phyloP scores from a whole-genome alignment of 1,284 basidiomycete genomes.

The Moniliella sp. region DNA sequence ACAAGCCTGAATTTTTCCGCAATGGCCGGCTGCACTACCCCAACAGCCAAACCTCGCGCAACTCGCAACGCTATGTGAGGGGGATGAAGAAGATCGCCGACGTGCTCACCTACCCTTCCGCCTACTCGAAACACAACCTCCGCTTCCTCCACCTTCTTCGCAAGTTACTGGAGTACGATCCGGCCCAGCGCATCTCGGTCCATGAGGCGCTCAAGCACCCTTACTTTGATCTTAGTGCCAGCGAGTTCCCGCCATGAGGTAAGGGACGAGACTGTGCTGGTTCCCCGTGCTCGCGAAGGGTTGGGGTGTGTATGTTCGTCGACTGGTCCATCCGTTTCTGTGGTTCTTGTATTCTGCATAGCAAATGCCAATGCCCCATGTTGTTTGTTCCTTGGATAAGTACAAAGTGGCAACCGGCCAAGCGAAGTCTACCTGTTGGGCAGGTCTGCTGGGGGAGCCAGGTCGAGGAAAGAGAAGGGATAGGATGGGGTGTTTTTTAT shows the following conservation, averaged over 20 bases:
- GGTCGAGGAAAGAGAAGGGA: no score
- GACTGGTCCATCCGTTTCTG: no score
- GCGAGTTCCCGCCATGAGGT: conserved; percentile 18
- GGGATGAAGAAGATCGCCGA: conserved; percentile 49
- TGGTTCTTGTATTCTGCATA: no score
- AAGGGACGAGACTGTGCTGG: not conserved
- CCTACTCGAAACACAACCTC: conserved; percentile 39
- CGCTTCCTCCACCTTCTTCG: conserved; percentile 69
- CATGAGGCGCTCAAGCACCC: conserved; percentile 25
- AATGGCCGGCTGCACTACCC: conserved; percentile 72
- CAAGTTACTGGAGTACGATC: conserved; percentile 74
- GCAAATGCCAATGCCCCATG: no score
- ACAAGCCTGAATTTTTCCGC: conserved; percentile 80
- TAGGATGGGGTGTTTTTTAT: no score
- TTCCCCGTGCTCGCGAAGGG: no score
- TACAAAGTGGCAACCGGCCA: no score
- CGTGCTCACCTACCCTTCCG: conserved; percentile 3
- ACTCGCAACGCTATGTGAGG: conserved; percentile 80
- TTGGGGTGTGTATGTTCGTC: no score
- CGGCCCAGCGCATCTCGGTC: conserved; percentile 41
- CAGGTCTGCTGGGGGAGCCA: no score
- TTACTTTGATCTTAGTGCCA: conserved; percentile 21
- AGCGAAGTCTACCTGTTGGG: no score
- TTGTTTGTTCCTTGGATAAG: no score
- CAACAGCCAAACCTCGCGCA: conserved; percentile 58